These are phyloP conservation scores for Fusarium sp. DNA, from an alignment of 2,329 filamentous ascomycete species.

Conservation along the genomic window DNA sequence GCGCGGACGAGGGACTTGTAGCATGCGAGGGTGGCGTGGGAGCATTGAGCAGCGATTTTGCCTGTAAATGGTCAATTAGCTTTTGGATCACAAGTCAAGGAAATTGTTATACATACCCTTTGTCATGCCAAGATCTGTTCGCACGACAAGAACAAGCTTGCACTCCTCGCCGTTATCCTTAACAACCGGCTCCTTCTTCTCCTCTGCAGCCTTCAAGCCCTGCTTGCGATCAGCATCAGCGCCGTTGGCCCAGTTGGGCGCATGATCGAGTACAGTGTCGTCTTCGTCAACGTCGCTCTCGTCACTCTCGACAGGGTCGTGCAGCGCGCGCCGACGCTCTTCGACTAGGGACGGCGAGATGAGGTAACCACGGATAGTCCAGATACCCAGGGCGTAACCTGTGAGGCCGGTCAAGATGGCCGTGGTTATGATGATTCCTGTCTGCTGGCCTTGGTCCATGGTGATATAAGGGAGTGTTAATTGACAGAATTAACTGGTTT, in stretches of 20 bases:
- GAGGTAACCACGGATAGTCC: slow-evolving; percentile 71
- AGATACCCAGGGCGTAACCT: slow-evolving; percentile 85
- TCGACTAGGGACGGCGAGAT: slow-evolving; percentile 66
- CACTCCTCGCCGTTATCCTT: slow-evolving; percentile 76
- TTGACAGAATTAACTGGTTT: not conserved
- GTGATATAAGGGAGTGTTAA: slow-evolving; percentile 26
- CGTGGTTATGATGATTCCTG: slow-evolving; percentile 75
- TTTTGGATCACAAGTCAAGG: accelerated
- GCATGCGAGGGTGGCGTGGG: slow-evolving; percentile 96
- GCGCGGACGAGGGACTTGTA: slow-evolving; percentile 82
- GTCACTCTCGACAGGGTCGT: slow-evolving; percentile 74
- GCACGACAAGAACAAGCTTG: slow-evolving; percentile 91
- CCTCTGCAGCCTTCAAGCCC: slow-evolving; percentile 59
- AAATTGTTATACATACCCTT: slow-evolving; percentile 72
- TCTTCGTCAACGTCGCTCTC: slow-evolving; percentile 74
- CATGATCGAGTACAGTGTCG: slow-evolving; percentile 70
- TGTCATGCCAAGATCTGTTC: slow-evolving; percentile 96
- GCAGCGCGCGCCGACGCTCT: slow-evolving; percentile 65
- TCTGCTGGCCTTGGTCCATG: slow-evolving; percentile 56
- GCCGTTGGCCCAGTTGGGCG: slow-evolving; percentile 74
- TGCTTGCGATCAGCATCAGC: slow-evolving; percentile 68
- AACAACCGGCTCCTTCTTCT: slow-evolving; percentile 55
- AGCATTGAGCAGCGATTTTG: slow-evolving; percentile 96
- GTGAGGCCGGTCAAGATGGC: slow-evolving; percentile 78
- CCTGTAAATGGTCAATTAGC: slow-evolving; percentile 62